Conservation (phyloP, 768 basidiomycete species). For the Cubamyces lactineus region DNA sequence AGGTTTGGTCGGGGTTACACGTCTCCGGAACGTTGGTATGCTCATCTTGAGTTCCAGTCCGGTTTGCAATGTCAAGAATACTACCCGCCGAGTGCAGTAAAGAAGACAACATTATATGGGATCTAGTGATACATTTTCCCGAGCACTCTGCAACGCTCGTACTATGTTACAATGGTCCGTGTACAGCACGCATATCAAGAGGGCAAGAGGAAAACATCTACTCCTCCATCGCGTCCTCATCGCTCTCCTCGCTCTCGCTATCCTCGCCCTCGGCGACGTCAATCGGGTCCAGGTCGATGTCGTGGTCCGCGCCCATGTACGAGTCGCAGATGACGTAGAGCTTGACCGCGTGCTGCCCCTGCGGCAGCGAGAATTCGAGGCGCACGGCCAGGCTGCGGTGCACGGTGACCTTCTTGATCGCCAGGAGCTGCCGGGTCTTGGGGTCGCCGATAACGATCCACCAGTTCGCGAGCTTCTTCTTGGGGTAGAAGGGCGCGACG, state of each 20-base stretch:
- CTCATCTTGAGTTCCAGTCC: too few species aligned
- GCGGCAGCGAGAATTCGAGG: constrained; percentile 86
- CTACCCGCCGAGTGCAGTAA: too few species aligned
- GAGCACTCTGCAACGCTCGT: constrained; percentile 11
- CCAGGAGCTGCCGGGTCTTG: constrained; percentile 78
- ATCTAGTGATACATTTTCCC: constrained; percentile 19
- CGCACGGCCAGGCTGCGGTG: constrained; percentile 73
- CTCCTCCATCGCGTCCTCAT: constrained; percentile 66
- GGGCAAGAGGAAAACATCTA: constrained; percentile 28
- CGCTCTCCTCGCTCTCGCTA: constrained; percentile 73
- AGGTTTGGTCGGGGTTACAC: too few species aligned
- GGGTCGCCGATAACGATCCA: constrained; percentile 96
- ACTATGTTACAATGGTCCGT: constrained; percentile 22
- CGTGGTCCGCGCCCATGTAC: constrained; percentile 91
- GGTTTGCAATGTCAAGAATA: too few species aligned
- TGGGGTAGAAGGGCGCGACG: constrained; percentile 93
- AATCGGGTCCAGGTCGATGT: constrained; percentile 79
- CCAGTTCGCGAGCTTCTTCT: constrained; percentile 92
- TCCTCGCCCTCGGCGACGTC: constrained; percentile 92
- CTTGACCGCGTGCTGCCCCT: constrained; percentile 82
- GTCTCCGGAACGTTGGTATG: too few species aligned
- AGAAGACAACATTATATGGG: constrained; percentile 16
- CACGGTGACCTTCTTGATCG: constrained; percentile 86
- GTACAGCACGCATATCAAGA: constrained; percentile 14
- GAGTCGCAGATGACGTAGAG: constrained; percentile 93